These are phyloP conservation scores for Paradendryphiella salina DNA, from an alignment of 2,329 filamentous ascomycete species.

Conservation along the genomic window DNA sequence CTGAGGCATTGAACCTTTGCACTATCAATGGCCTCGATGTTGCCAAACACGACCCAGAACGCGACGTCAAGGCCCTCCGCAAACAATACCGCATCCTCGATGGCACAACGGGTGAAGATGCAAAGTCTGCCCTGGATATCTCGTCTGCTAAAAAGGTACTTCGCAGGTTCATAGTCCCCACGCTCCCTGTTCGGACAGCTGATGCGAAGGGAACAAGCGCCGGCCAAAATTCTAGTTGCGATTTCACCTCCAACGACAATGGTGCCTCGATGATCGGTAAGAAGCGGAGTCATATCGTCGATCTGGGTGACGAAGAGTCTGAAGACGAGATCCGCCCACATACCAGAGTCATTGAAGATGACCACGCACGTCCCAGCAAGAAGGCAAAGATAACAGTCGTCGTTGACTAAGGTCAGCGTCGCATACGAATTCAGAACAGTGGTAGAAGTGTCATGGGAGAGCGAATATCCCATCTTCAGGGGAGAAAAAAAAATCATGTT, in stretches of 20 bases:
- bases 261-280: neutral
- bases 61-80: conserved; percentile 54
- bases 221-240: neutral
- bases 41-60: conserved; percentile 50
- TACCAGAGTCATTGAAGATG: conserved; percentile 15
- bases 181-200: conserved; percentile 7
- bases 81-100: conserved; percentile 53
- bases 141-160: conserved; percentile 4
- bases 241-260: neutral
- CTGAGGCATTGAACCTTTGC: conserved; percentile 59
- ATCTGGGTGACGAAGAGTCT: conserved; percentile 15
- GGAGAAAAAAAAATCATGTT: neutral
- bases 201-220: neutral
- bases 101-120: conserved; percentile 23
- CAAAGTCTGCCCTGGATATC: neutral
- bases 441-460: neutral
- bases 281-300: conserved; percentile 19
- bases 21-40: conserved; percentile 59
- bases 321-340: conserved; percentile 22
- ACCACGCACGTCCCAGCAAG: conserved; percentile 4
- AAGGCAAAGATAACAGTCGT: conserved; percentile 26
- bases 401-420: conserved; percentile 18
- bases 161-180: conserved; percentile 28
- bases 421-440: no score
- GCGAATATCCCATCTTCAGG: neutral